phyloP scores from a whole-genome alignment of 495 filamentous ascomycete species.

The Penicillium goetzii region DNA sequence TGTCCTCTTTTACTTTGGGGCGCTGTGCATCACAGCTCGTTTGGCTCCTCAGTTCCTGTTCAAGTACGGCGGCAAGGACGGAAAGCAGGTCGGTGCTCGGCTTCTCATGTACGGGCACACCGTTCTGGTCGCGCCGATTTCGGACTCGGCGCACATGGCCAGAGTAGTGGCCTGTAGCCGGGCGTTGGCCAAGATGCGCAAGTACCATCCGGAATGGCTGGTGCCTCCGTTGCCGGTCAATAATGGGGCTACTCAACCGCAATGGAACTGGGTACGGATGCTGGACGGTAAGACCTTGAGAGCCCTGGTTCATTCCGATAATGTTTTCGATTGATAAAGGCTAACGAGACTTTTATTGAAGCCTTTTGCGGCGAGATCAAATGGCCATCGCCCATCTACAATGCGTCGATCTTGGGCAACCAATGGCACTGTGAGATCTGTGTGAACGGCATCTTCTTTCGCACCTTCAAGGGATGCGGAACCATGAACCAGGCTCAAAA shows the following conservation, averaged over 20 bases:
- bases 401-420: background rate
- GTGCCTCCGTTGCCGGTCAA: conserved; percentile 34
- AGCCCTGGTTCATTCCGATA: background rate
- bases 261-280: conserved; percentile 37
- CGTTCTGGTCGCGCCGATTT: conserved; percentile 18
- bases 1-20: conserved; percentile 41
- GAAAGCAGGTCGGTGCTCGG: conserved; percentile 26
- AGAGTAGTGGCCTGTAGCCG: conserved; percentile 35
- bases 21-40: conserved; percentile 28
- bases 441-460: conserved; percentile 16
- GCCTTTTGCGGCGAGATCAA: conserved; percentile 32
- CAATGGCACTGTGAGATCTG: conserved; percentile 33
- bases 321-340: background rate
- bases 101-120: conserved; percentile 43
- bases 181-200: conserved; percentile 30
- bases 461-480: conserved; percentile 20
- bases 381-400: conserved; percentile 25
- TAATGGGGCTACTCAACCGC: conserved; percentile 16
- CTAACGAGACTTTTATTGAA: conserved; percentile 7
- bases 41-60: conserved; percentile 36
- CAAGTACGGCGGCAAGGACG: conserved; percentile 16
- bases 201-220: conserved; percentile 30
- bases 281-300: conserved; percentile 33
- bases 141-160: conserved; percentile 18
- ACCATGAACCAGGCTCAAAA: conserved; percentile 28